Base-by-base conservation (phyloP, 768 basidiomycete genomes). In the Tylopilus subfusipes region DNA sequence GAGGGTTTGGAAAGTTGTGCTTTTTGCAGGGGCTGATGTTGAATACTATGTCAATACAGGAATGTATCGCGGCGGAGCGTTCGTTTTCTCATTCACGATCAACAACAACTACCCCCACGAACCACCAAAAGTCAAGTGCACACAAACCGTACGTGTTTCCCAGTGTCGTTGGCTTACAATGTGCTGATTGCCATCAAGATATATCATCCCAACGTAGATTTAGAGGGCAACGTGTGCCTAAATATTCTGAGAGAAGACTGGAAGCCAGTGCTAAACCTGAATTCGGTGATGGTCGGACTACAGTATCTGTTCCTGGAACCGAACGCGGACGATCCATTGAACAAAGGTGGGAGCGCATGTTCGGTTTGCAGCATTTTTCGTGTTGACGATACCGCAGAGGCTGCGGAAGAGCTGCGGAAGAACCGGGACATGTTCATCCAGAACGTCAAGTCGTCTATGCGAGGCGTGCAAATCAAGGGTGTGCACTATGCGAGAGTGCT, bases 201-300 rank as follows among this genome's bases (percentile, higher is more conserved):
- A 68, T 99, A 99, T 72, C 97, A 99, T 70, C 97, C 97, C 1
- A 99, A 99, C 66, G 88, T 99, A 49, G 97, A 99, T 72, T 81
- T 97, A 34, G 93, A 98, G 68, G 97, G 97, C 42, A 98, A 98
- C 63, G 96, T 99, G 43, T 99, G 97, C 77, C 72, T 99, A 63
- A 98, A 98, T 74, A 98, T 98, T 69, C 82, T 98, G 54, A 85
- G 97, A 69, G 97, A 99, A 77, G 97, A 99, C 75, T 99, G 97
- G 97, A 99, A 99, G 68, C 97, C 97, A 6, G 97, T 99, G 4
- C 78, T 99, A 42, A 98, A 98, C 72, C 79, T 99, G 49, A 98
- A 94, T 70, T 92, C 95, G 29, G 93, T 99, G 59, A 96, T 98
- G 93, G 92, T 98, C 55, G 97, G 97, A 33, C 73, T 99, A 53